Conservation (phyloP, 1,139 yeast species). For the Protomyces inundatus region DNA sequence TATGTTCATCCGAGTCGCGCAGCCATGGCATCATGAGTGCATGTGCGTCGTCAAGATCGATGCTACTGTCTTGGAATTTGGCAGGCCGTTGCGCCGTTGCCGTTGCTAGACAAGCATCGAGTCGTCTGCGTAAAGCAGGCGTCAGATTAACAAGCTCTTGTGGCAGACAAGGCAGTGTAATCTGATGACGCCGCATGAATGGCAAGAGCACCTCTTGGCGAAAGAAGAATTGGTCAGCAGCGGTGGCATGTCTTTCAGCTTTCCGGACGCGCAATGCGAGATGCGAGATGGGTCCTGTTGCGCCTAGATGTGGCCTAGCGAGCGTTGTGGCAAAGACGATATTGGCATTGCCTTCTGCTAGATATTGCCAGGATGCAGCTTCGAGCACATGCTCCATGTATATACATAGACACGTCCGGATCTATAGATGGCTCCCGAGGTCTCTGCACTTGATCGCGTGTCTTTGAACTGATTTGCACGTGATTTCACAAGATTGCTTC, state of each 20-base stretch:
- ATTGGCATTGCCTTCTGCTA: constrained; percentile 23
- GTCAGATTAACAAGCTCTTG: neutral
- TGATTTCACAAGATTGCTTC: neutral
- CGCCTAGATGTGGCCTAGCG: neutral
- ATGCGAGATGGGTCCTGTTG: neutral
- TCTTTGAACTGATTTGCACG: neutral
- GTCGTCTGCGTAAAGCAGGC: neutral
- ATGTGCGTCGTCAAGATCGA: neutral
- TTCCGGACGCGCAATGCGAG: neutral
- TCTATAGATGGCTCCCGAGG: neutral
- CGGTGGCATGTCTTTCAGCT: neutral
- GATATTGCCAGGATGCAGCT: constrained; percentile 3
- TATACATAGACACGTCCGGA: neutral
- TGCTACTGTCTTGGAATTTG: neutral
- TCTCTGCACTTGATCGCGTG: neutral
- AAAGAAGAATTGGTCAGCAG: neutral
- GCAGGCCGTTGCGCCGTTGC: neutral
- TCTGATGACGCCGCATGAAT: neutral
- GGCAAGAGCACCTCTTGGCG: neutral
- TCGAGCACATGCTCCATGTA: neutral
- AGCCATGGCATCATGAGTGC: constrained; percentile 2
- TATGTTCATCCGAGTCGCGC: neutral
- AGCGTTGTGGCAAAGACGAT: neutral
- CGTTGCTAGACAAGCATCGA: no score
- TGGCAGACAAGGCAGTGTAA: neutral